These are phyloP conservation scores for Allium cepa DNA, from an alignment of 106 monocot species.

Conservation along the genomic window DNA sequence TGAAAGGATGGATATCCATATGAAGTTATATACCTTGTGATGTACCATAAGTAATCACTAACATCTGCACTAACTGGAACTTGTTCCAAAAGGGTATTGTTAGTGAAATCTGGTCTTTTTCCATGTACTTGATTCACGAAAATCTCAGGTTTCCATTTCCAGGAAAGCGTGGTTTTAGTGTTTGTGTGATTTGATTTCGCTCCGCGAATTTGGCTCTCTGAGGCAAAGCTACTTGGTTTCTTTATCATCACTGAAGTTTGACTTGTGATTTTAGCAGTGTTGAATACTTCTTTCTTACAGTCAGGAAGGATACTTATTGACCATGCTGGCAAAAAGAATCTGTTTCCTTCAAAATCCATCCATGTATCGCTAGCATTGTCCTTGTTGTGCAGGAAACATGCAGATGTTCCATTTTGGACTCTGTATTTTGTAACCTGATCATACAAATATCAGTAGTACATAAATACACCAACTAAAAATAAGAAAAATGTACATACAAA, in stretches of 20 bases:
- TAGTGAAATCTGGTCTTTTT: not conserved
- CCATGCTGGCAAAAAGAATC: slow-evolving; percentile 49
- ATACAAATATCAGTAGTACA: not conserved
- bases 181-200: too few species aligned
- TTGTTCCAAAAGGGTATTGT: slow-evolving; percentile 46
- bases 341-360: slow-evolving; percentile 20
- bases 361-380: slow-evolving; percentile 27
- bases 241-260: slow-evolving; percentile 54
- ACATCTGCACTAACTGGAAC: slow-evolving; percentile 28
- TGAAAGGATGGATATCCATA: not conserved
- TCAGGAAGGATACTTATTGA: slow-evolving; percentile 73
- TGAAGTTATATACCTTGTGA: slow-evolving; percentile 36
- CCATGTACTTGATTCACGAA: slow-evolving; percentile 9
- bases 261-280: slow-evolving; percentile 17
- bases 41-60: slow-evolving; percentile 89
- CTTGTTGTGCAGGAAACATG: slow-evolving; percentile 52
- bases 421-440: slow-evolving; percentile 46
- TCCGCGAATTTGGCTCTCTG: slow-evolving; percentile 11
- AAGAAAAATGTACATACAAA: not conserved
- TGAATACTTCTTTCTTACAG: slow-evolving; percentile 56
- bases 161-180: not conserved
- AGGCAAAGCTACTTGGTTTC: slow-evolving; percentile 22
- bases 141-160: slow-evolving; percentile 55
- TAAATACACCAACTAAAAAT: not conserved
- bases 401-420: slow-evolving; percentile 14